Base-by-base conservation (phyloP, 495 filamentous ascomycete species). In the Tetracladium setigerum region DNA sequence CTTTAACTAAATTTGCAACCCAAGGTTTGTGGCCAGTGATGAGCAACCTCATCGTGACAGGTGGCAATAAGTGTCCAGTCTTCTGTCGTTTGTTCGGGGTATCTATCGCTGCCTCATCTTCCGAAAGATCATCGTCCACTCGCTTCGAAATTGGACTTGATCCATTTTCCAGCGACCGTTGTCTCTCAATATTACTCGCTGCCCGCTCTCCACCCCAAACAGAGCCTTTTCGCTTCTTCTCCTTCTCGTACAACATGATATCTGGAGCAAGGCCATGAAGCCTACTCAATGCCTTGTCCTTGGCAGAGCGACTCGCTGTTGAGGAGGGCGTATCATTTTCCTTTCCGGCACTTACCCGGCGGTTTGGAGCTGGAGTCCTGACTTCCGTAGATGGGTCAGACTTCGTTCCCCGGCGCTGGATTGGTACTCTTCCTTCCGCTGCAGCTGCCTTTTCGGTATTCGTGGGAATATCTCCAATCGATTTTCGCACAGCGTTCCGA, bases 161-260 rank as follows among this genome's bases (percentile, higher is more conserved):
- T 41, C 42, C 46, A 46, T 57, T 46, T 52, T 61, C 47, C 40
- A 53, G 37, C 3, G 61, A 52, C 38, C 63, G 59, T 33, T 77
- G 73, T 48, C 66, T 68, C 30, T 81, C 78, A 35, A 78, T 70
- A 34, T 67, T 65, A 45, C 78, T 73, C 32, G 76, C 76, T 15
- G 73, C 77, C 40, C 73, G 66, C 56, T 82, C 84, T 44, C 88
- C 89, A 43, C 89, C 85, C 56, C 87, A 84, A 2, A 89, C 77
- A 31, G 83, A 81, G n/a, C 89, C 89, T 12, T 63, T 62, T 44
- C 75, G 79, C 68, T 92, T 95, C 70, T 72, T 88, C 64, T 99
- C 92, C 58, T 95, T 96, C 61, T 99, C 84, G 59, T 89, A 96
- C 41, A 90, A 68, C 7, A 82, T 83, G 53, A 96, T 86, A 62